phyloP scores from a whole-genome alignment of 2,329 filamentous ascomycete species.

The Bretziella fagacearum region DNA sequence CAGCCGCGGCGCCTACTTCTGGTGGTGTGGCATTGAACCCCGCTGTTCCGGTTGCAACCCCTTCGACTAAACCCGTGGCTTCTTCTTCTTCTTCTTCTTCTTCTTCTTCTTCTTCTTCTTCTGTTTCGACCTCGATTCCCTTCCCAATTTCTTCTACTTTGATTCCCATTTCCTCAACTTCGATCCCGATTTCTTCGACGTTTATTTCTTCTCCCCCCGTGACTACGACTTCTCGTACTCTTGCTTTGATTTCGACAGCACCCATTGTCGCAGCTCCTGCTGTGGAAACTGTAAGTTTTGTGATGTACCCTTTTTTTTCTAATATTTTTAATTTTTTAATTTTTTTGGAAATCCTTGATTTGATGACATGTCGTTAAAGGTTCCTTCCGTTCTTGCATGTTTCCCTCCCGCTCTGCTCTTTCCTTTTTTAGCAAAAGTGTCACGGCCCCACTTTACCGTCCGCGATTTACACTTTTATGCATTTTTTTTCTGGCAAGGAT shows the following conservation, averaged over 20 bases:
- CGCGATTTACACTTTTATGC: too few species aligned
- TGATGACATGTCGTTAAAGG: too few species aligned
- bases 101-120: not conserved
- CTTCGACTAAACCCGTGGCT: too few species aligned
- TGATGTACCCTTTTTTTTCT: not conserved
- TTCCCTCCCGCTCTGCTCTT: too few species aligned
- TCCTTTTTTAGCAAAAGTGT: too few species aligned
- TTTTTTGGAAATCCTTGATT: not conserved
- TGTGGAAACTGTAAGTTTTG: conserved; percentile 9
- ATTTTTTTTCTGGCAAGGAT: too few species aligned
- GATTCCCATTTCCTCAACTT: not conserved
- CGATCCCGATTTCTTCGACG: not conserved
- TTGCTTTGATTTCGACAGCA: not conserved
- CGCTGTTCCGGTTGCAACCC: not conserved
- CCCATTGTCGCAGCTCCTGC: conserved; percentile 4
- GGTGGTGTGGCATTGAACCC: conserved; percentile 3
- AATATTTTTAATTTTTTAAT: not conserved
- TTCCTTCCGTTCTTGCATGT: too few species aligned
- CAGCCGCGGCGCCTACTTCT: not conserved
- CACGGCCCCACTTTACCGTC: too few species aligned
- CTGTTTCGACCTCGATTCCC: not conserved
- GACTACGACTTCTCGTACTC: not conserved
- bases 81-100: not conserved
- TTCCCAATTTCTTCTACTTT: not conserved
- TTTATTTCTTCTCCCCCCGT: not conserved